Evolutionary conservation across 2,329 filamentous ascomycete genomes (phyloP).

Genomic region (Penicillium oxalicum): DNA sequence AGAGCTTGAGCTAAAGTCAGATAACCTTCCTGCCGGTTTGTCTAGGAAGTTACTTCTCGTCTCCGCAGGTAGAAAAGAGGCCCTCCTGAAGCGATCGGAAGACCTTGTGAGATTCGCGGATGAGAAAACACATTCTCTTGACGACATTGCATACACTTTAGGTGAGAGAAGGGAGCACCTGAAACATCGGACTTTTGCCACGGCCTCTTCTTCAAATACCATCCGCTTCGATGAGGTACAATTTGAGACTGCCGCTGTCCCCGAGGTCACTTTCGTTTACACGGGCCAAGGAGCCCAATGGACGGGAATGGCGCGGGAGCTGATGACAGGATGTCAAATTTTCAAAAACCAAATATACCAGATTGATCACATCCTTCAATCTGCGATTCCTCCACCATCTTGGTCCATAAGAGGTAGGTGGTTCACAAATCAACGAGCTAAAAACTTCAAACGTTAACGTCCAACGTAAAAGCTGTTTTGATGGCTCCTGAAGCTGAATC

Average conservation of each 20-base stretch:
- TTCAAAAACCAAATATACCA: constrained; percentile 5
- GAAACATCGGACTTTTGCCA: constrained; percentile 3
- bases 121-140: background rate
- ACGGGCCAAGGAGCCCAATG: constrained; percentile 20
- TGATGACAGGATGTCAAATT: background rate
- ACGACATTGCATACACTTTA: constrained; percentile 6
- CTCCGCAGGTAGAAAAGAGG: background rate
- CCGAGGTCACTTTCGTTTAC: constrained; percentile 4
- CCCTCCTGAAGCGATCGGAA: background rate
- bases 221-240: too few relatives aligned
- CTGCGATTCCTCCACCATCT: background rate
- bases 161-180: constrained; percentile 3
- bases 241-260: too few relatives aligned
- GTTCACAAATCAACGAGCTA: background rate
- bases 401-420: constrained; percentile 7
- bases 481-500: background rate
- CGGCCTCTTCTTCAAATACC: too few relatives aligned
- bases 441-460: background rate
- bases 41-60: background rate
- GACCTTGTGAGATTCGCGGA: background rate
- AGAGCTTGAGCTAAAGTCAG: too few relatives aligned
- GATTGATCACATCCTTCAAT: constrained; percentile 1
- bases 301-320: constrained; percentile 10
- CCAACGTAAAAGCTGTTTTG: background rate
- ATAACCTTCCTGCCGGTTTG: too few relatives aligned